Conservation (phyloP, 345 rosid species). For the Mallotus nudiflorus region DNA sequence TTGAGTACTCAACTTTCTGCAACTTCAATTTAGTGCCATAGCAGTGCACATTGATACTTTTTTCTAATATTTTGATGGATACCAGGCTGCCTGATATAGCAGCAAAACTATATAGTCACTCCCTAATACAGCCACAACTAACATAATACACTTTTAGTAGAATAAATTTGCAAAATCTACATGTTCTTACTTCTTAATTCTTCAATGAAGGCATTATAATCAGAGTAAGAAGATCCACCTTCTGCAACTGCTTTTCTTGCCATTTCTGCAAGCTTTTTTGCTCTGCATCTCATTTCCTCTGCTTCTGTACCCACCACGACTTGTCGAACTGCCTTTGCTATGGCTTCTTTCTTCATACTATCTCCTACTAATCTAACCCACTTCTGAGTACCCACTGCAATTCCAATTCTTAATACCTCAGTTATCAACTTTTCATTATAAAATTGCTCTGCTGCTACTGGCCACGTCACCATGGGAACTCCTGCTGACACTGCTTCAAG, state of each 20-base stretch:
- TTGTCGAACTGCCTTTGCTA: conserved; percentile 41
- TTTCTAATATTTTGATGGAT: no score
- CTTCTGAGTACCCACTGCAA: conserved; percentile 43
- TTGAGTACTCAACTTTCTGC: no score
- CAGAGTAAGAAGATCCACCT: conserved; percentile 42
- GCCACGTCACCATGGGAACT: conserved; percentile 66
- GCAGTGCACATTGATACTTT: no score
- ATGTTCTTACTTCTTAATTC: conserved; percentile 16
- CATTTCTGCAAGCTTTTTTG: conserved; percentile 13
- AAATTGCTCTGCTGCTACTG: conserved; percentile 56
- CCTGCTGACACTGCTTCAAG: conserved; percentile 52
- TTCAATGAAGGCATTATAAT: conserved; percentile 25
- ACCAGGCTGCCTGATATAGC: no score
- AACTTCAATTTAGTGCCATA: no score
- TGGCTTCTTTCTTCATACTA: conserved; percentile 34
- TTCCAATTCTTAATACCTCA: conserved; percentile 43
- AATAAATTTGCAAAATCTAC: no score
- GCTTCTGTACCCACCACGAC: conserved; percentile 48
- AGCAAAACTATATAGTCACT: no score
- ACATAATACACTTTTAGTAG: no score
- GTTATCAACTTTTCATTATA: conserved; percentile 56
- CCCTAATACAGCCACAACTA: no score
- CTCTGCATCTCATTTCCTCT: conserved; percentile 39
- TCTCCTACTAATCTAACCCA: conserved; percentile 26
- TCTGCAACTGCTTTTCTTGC: conserved; percentile 41